These are phyloP conservation scores for Chlamydomonas sp. DNA, from an alignment of 139 green algal genomes.

Conservation along the genomic window DNA sequence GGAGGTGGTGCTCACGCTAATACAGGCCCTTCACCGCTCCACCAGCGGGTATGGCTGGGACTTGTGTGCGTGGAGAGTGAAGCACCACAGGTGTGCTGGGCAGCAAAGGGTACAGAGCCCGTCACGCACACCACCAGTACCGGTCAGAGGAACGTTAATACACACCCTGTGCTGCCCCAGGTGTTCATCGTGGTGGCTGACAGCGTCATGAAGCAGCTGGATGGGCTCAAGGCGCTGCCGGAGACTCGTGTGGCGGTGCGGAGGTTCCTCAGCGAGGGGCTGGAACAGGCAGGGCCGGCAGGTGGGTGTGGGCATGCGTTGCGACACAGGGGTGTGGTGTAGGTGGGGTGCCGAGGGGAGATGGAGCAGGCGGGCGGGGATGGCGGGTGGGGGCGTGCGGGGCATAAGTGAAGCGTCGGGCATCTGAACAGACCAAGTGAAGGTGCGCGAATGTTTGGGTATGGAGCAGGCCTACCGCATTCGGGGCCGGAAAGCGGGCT, in stretches of 20 bases:
- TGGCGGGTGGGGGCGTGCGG: too few species aligned
- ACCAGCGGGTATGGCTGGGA: neutral
- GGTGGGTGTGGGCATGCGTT: slow-evolving; percentile 43
- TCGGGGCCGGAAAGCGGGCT: too few species aligned
- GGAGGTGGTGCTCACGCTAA: neutral
- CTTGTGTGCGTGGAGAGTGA: neutral
- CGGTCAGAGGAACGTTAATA: too few species aligned
- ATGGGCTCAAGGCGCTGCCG: slow-evolving; percentile 70
- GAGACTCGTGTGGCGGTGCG: slow-evolving; percentile 36
- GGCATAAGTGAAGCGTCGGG: too few species aligned
- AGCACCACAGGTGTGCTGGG: too few species aligned
- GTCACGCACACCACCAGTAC: too few species aligned
- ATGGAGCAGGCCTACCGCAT: too few species aligned
- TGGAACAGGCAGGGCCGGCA: slow-evolving; percentile 76
- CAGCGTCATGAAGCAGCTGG: slow-evolving; percentile 81
- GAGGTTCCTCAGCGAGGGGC: slow-evolving; percentile 62
- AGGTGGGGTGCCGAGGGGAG: neutral
- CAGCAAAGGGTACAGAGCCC: too few species aligned
- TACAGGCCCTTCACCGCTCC: too few species aligned
- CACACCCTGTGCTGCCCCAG: neutral
- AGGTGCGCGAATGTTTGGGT: too few species aligned
- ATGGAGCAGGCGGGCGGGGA: too few species aligned
- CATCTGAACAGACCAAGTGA: too few species aligned
- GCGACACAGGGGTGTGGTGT: neutral
- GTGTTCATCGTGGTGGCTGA: slow-evolving; percentile 74